A percentile compares a stretch with the other conserved stretches of the same genome.
Conservation (phyloP, 805 yeast species). For the Spathaspora girioi region DNA sequence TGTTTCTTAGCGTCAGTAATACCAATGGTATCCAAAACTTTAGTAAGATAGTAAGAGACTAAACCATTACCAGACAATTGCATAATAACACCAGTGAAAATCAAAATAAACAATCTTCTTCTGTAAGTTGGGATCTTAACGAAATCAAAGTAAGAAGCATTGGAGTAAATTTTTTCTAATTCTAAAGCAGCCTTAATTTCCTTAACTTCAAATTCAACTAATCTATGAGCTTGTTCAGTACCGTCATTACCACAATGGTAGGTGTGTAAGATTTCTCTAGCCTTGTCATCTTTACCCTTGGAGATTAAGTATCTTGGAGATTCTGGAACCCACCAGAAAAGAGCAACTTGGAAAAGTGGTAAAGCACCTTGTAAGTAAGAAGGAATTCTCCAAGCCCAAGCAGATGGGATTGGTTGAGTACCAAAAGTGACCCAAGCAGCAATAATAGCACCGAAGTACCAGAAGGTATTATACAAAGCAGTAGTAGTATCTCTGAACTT, state of each 20-base stretch:
- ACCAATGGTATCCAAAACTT: slow-evolving; percentile 52
- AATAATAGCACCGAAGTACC: slow-evolving; percentile 53
- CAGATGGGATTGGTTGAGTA: slow-evolving; percentile 24
- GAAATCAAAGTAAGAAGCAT: slow-evolving; percentile 37
- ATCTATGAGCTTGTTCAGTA: slow-evolving; percentile 20
- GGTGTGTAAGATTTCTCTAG: slow-evolving; percentile 36
- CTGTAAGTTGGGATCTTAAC: slow-evolving; percentile 35
- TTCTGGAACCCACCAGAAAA: slow-evolving; percentile 44
- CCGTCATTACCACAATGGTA: slow-evolving; percentile 36
- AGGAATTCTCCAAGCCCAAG: slow-evolving; percentile 55
- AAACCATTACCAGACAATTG: slow-evolving; percentile 52
- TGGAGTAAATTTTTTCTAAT: slow-evolving; percentile 31
- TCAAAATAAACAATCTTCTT: slow-evolving; percentile 37
- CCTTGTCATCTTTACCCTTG: slow-evolving; percentile 41
- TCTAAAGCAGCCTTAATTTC: slow-evolving; percentile 40
- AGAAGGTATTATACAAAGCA: slow-evolving; percentile 46
- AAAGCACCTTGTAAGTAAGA: slow-evolving; percentile 47
- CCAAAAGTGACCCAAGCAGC: slow-evolving; percentile 53
- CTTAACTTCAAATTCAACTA: slow-evolving; percentile 35
- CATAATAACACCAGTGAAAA: slow-evolving; percentile 33
- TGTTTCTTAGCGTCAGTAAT: slow-evolving; percentile 44
- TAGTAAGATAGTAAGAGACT: slow-evolving; percentile 47
- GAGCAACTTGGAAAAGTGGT: slow-evolving; percentile 38
- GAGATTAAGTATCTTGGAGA: slow-evolving; percentile 45
- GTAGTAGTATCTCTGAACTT: slow-evolving; percentile 39